phyloP scores from a whole-genome alignment of 192 early-diverging fungal species.

The Podila minutissima region DNA sequence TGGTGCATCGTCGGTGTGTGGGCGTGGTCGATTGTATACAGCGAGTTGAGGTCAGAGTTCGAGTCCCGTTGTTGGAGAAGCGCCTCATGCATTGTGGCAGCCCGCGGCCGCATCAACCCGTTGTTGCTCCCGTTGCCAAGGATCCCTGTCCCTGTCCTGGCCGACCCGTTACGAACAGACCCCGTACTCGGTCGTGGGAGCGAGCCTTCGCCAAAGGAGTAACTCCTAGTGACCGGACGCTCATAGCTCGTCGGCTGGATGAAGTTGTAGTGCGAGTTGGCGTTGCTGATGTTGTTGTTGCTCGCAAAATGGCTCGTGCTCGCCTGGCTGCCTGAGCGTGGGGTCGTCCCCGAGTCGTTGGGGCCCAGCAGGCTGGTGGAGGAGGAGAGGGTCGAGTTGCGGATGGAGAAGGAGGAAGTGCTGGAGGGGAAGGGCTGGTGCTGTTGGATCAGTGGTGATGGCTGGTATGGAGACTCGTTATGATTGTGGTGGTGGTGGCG shows the following conservation, averaged over 20 bases:
- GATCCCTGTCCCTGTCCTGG: conserved; percentile 1
- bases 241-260: not conserved
- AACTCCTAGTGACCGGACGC: not conserved
- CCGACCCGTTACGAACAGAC: not conserved
- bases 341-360: conserved; percentile 27
- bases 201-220: conserved; percentile 1
- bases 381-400: conserved; percentile 27
- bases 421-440: conserved; percentile 46
- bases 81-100: conserved; percentile 5
- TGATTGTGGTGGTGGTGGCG: not conserved
- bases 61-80: conserved; percentile 6
- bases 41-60: conserved; percentile 28
- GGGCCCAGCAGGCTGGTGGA: conserved; percentile 34
- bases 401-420: conserved; percentile 44
- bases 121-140: not conserved
- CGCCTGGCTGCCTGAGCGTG: not conserved
- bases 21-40: conserved; percentile 38
- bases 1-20: not conserved
- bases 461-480: not conserved
- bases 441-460: conserved; percentile 23
- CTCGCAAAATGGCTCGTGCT: not conserved
- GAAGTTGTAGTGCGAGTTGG: not conserved
- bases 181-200: not conserved
- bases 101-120: conserved; percentile 5
- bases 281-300: conserved; percentile 11